phyloP scores from a whole-genome alignment of 169 alveolate species.

The Plasmodium coatneyi region DNA sequence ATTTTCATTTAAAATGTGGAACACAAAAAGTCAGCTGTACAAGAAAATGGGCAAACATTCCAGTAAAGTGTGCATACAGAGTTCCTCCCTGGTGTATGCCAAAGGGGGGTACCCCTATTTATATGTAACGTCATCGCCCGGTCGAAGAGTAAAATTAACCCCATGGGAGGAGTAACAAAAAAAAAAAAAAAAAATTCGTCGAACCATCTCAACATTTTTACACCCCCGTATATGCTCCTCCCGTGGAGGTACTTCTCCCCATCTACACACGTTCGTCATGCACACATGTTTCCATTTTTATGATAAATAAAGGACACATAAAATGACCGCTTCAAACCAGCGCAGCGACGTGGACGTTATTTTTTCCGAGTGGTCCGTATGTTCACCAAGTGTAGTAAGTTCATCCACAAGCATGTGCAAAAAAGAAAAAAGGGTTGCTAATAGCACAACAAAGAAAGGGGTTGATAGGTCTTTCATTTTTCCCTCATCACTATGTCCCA shows the following conservation, averaged over 20 bases:
- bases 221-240: background rate
- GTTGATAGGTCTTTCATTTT: background rate
- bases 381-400: background rate
- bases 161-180: background rate
- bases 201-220: background rate
- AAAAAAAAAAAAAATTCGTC: background rate
- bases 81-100: background rate
- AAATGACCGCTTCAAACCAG: background rate
- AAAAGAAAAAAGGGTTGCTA: background rate
- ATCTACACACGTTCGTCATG: background rate
- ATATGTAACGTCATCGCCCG: background rate
- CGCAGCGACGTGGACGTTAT: background rate
- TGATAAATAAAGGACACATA: background rate
- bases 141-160: background rate
- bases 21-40: background rate
- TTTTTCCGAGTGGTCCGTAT: background rate
- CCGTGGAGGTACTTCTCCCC: background rate
- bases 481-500: background rate
- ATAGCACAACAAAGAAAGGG: background rate
- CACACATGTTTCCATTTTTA: background rate
- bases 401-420: background rate
- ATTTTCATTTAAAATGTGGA: background rate
- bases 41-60: background rate
- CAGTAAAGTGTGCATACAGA: background rate
- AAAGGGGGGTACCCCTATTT: background rate